These are phyloP conservation scores for Pleurotus ostreatus DNA, from an alignment of 768 basidiomycete species.

Conservation along the genomic window DNA sequence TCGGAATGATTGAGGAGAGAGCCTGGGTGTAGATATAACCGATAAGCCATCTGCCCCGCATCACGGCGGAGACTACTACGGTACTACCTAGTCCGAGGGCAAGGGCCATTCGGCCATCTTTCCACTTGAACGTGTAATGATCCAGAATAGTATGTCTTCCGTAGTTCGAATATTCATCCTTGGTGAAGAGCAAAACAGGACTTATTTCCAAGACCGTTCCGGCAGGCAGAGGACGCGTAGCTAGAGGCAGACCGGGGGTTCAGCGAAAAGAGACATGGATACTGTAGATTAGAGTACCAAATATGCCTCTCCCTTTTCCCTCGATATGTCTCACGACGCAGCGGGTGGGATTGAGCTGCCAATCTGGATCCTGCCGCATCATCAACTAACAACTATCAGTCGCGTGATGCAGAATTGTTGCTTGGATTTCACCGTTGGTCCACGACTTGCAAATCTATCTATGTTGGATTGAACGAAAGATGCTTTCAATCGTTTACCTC, in stretches of 20 bases:
- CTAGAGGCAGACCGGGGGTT: conserved; percentile 20
- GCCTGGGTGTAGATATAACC: conserved; percentile 34
- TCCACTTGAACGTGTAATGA: conserved; percentile 76
- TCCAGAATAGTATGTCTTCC: conserved; percentile 61
- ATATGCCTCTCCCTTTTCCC: conserved; percentile 61
- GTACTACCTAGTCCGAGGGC: conserved; percentile 68
- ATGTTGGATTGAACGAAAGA: no score
- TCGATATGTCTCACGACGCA: conserved; percentile 41
- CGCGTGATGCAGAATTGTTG: no score
- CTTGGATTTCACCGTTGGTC: no score
- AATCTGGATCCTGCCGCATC: no score
- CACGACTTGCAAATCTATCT: no score
- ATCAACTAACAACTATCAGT: no score
- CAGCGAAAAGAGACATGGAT: neutral
- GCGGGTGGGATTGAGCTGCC: conserved; percentile 41
- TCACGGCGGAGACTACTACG: no score
- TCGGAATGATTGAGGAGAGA: conserved; percentile 80
- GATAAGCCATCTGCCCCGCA: no score
- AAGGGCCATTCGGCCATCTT: conserved; percentile 70
- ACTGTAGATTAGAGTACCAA: conserved; percentile 36
- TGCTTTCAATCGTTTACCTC: no score
- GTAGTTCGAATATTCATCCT: conserved; percentile 66
- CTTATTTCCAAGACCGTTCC: conserved; percentile 77
- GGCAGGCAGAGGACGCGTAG: conserved; percentile 49
- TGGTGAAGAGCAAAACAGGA: conserved; percentile 75